phyloP scores from a whole-genome alignment of 352 stramenopile species.

The Stramenopiles sp. region DNA sequence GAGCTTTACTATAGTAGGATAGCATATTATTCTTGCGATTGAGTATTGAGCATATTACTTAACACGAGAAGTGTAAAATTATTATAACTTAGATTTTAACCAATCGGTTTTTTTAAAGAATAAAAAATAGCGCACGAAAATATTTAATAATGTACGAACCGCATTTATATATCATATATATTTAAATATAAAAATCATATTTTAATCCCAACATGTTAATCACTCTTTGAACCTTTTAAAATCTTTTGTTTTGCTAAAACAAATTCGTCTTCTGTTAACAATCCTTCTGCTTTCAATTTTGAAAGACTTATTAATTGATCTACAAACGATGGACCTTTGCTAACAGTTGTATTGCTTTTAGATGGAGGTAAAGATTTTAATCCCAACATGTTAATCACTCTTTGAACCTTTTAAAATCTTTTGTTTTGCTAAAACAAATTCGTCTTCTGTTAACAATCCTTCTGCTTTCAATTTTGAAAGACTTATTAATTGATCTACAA shows the following conservation, averaged over 20 bases:
- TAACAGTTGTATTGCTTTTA: too few species aligned
- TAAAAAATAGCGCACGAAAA: too few species aligned
- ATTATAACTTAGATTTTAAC: too few species aligned
- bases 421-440: neutral
- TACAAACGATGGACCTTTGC: neutral
- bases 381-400: neutral
- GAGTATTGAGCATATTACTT: too few species aligned
- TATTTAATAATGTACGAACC: too few species aligned
- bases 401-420: neutral
- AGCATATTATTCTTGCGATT: too few species aligned
- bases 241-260: neutral
- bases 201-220: neutral
- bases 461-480: neutral
- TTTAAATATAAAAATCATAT: too few species aligned
- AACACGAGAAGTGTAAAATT: too few species aligned
- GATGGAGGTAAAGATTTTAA: neutral
- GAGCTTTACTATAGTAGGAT: too few species aligned
- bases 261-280: neutral
- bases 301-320: neutral
- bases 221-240: neutral
- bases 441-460: neutral
- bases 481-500: neutral
- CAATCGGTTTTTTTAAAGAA: too few species aligned
- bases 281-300: neutral
- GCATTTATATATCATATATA: too few species aligned